Conservation (phyloP, 2,329 filamentous ascomycete genomes). For the Pestalotiopsis sp. region DNA sequence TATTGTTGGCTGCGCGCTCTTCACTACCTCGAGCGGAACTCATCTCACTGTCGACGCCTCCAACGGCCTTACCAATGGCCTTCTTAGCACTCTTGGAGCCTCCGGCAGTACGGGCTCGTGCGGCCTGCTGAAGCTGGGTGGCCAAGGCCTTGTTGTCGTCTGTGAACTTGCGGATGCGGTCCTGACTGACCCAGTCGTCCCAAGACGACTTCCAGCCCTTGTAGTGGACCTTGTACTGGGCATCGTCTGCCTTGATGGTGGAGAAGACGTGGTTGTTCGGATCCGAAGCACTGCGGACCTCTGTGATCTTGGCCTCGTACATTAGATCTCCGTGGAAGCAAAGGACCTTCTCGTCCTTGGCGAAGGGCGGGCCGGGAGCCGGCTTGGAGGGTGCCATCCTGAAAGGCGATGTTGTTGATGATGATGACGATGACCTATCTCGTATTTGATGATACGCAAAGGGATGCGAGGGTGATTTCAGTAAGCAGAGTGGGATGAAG, state of each 20-base stretch:
- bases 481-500: not conserved
- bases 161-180: conserved; percentile 90
- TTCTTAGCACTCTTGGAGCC: conserved; percentile 46
- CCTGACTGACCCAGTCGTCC: conserved; percentile 97
- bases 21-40: conserved; percentile 73
- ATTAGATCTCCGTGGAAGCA: conserved; percentile 98
- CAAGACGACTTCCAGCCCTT: conserved; percentile 99
- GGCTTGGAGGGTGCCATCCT: conserved; percentile 41
- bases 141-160: conserved; percentile 94
- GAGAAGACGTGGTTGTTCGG: conserved; percentile 57
- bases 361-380: conserved; percentile 47
- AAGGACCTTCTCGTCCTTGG: conserved; percentile 88
- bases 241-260: conserved; percentile 65
- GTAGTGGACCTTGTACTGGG: conserved; percentile 93
- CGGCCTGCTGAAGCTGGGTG: conserved; percentile 64
- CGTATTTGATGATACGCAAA: too few relatives aligned
- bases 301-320: conserved; percentile 95
- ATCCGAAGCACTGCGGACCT: conserved; percentile 48
- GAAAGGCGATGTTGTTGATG: not conserved
- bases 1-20: conserved; percentile 66
- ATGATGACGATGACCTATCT: not conserved
- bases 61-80: conserved; percentile 42
- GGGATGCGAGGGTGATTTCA: not conserved
- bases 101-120: conserved; percentile 24
- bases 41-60: conserved; percentile 53